Percentiles rank a stretch among this genome's conserved stretches.
Evolutionary conservation across 164 flowering plant species (phyloP).

Genomic region (Tetrastigma voinierianum): DNA sequence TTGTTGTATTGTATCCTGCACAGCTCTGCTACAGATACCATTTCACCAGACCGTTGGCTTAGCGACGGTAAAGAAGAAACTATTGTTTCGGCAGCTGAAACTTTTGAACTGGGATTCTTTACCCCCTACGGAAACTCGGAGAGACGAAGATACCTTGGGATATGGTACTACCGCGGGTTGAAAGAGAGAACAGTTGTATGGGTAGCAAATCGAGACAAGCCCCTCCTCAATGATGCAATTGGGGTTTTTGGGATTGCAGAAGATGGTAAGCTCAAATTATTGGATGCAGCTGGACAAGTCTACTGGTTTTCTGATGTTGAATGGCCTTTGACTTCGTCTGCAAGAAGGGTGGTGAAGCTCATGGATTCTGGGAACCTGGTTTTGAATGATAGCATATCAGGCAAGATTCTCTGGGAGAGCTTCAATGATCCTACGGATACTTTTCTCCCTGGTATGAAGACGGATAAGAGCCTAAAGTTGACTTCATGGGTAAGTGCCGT

Average conservation of each 20-base stretch:
- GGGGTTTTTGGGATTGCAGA: slow-evolving; percentile 14
- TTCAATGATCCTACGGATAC: slow-evolving; percentile 27
- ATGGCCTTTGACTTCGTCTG: no score
- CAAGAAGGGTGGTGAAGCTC: neutral
- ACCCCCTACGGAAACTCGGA: slow-evolving; percentile 17
- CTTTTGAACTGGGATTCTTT: slow-evolving; percentile 31
- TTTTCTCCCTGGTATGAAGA: slow-evolving; percentile 34
- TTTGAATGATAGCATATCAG: neutral
- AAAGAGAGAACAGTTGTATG: slow-evolving; percentile 20
- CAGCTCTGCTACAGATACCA: slow-evolving; percentile 21
- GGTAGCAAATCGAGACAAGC: slow-evolving; percentile 30
- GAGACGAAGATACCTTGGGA: slow-evolving; percentile 27
- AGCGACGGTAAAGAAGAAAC: slow-evolving; percentile 15
- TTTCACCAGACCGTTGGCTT: slow-evolving; percentile 5
- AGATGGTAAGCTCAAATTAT: slow-evolving; percentile 24
- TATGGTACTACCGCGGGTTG: slow-evolving; percentile 26
- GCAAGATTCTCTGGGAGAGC: slow-evolving; percentile 22
- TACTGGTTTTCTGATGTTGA: no score
- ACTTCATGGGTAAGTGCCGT: slow-evolving; percentile 22
- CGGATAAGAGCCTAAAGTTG: slow-evolving; percentile 16
- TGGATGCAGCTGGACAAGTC: no score
- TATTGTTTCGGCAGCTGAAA: slow-evolving; percentile 23
- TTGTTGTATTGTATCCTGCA: slow-evolving; percentile 2
- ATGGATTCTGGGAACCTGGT: slow-evolving; percentile 24
- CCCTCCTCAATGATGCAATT: slow-evolving; percentile 5